Conservation (phyloP, 192 early-diverging fungal genomes). For the Coemansia aciculifera region DNA sequence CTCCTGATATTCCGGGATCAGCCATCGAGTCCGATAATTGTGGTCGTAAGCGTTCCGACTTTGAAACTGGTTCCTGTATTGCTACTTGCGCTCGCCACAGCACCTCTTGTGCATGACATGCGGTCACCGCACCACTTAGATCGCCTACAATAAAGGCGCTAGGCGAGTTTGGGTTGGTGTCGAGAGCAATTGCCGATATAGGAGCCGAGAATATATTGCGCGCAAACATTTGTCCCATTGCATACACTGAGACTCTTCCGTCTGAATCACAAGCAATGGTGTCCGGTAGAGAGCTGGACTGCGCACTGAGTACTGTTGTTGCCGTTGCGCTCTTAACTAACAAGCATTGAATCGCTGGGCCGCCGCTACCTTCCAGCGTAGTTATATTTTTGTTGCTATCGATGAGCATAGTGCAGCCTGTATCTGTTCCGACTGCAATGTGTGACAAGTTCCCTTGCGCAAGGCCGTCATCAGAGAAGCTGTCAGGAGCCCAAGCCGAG, state of each 20-base stretch:
- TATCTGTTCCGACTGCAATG: constrained; percentile 33
- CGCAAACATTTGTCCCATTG: constrained; percentile 35
- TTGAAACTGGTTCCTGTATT: neutral
- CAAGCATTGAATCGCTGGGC: constrained; percentile 33
- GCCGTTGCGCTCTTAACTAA: constrained; percentile 16
- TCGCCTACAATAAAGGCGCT: constrained; percentile 44
- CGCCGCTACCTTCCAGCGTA: constrained; percentile 25
- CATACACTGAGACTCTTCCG: constrained; percentile 31
- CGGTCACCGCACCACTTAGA: constrained; percentile 39
- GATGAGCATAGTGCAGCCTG: constrained; percentile 32
- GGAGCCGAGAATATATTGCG: constrained; percentile 37
- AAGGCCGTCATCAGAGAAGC: neutral
- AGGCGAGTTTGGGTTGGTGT: constrained; percentile 38
- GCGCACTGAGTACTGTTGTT: neutral
- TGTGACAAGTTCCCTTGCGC: neutral
- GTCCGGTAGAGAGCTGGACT: constrained; percentile 15
- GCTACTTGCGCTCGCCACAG: constrained; percentile 37
- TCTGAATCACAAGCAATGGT: constrained; percentile 43
- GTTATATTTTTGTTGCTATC: constrained; percentile 9
- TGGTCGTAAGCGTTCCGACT: neutral
- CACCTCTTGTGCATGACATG: constrained; percentile 32
- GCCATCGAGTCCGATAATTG: neutral
- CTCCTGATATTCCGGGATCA: constrained; percentile 20
- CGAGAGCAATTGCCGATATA: constrained; percentile 29
- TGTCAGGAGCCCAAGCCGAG: constrained; percentile 18